Conservation (phyloP, 805 yeast genomes). For the Isabelozyma gotoi region DNA sequence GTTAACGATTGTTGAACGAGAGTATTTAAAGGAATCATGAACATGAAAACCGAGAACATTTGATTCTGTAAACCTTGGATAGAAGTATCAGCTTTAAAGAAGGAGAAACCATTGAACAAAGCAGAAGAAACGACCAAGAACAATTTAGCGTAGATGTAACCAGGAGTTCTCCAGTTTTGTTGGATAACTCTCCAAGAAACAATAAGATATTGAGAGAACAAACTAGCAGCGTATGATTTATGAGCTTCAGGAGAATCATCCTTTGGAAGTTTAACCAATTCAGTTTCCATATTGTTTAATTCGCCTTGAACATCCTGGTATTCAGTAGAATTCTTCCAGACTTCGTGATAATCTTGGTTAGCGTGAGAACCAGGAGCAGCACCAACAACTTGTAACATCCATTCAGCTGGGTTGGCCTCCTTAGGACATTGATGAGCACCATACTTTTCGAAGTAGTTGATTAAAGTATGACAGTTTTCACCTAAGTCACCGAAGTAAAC, state of each 20-base stretch:
- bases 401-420: constrained; percentile 54
- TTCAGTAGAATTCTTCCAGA: constrained; percentile 74
- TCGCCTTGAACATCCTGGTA: constrained; percentile 57
- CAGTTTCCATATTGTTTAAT: constrained; percentile 62
- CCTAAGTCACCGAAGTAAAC: constrained; percentile 85
- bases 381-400: constrained; percentile 87
- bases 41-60: constrained; percentile 51
- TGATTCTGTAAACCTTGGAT: constrained; percentile 67
- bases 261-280: constrained; percentile 32
- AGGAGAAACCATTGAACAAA: constrained; percentile 69
- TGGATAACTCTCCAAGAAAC: constrained; percentile 24
- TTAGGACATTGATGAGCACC: constrained; percentile 54
- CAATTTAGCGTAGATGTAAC: constrained; percentile 62
- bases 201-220: constrained; percentile 29
- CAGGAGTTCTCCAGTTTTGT: constrained; percentile 56
- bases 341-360: constrained; percentile 68
- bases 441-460: constrained; percentile 65
- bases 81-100: constrained; percentile 61
- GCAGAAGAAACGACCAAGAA: constrained; percentile 55
- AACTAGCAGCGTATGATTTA: constrained; percentile 27
- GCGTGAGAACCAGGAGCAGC: constrained; percentile 82
- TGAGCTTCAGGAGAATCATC: constrained; percentile 24
- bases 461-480: constrained; percentile 54
- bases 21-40: constrained; percentile 37
- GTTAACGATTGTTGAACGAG: constrained; percentile 42